Conservation (phyloP, 441 rosid species). For the Erysimum pusillum region DNA sequence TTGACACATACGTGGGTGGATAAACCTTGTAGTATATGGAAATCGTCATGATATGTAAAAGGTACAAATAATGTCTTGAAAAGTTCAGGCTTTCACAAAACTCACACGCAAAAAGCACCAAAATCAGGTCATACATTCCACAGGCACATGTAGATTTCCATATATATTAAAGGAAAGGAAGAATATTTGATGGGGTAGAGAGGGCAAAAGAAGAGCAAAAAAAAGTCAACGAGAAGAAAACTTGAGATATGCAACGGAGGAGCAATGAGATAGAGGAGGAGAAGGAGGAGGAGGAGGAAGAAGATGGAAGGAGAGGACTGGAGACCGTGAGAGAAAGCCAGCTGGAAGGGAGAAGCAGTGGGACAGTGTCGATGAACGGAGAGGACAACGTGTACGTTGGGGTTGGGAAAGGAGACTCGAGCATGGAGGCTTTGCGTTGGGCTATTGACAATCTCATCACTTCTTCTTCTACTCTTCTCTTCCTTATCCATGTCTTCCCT, state of each 20-base stretch:
- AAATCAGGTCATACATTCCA: slow-evolving; percentile 33
- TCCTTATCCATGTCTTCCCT: slow-evolving; percentile 80
- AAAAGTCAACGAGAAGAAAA: slow-evolving; percentile 44
- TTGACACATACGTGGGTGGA: slow-evolving; percentile 32
- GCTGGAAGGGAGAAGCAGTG: slow-evolving; percentile 56
- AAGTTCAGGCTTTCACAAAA: slow-evolving; percentile 37
- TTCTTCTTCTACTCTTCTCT: slow-evolving; percentile 55
- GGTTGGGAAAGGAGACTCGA: slow-evolving; percentile 79
- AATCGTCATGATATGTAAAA: slow-evolving; percentile 30
- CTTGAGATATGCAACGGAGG: slow-evolving; percentile 36
- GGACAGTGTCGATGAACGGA: slow-evolving; percentile 50
- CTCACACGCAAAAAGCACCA: slow-evolving; percentile 36
- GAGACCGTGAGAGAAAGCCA: slow-evolving; percentile 44
- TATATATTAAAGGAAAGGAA: slow-evolving; percentile 15
- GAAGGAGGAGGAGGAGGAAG: slow-evolving; percentile 40
- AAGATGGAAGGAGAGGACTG: slow-evolving; percentile 40
- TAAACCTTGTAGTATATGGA: slow-evolving; percentile 32
- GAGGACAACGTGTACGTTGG: slow-evolving; percentile 68
- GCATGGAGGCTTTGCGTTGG: slow-evolving; percentile 85
- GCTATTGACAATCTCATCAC: slow-evolving; percentile 55
- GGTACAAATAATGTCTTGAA: slow-evolving; percentile 36
- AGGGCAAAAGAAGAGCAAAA: slow-evolving; percentile 13
- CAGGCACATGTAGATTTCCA: slow-evolving; percentile 22
- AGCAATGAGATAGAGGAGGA: slow-evolving; percentile 41
- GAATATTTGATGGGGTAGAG: slow-evolving; percentile 18